phyloP scores from a whole-genome alignment of 192 early-diverging fungal species.

The Linnemannia exigua region DNA sequence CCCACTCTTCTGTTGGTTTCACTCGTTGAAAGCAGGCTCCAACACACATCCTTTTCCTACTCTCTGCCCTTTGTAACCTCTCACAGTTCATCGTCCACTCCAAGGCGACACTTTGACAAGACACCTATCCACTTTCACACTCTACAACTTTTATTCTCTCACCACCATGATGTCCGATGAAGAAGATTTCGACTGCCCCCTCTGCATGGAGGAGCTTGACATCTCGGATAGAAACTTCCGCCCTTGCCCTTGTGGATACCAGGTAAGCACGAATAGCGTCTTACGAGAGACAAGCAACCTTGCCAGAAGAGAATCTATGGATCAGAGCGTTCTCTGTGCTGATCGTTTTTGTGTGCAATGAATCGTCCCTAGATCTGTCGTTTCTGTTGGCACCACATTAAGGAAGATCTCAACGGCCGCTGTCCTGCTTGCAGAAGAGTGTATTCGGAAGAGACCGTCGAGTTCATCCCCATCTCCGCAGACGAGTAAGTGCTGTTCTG shows the following conservation, averaged over 20 bases:
- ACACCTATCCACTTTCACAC: not conserved
- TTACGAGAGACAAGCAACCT: not conserved
- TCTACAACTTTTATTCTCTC: not conserved
- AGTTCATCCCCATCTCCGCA: slow-evolving; percentile 89
- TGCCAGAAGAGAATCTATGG: not conserved
- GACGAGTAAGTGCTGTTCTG: slow-evolving; percentile 83
- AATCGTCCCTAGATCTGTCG: slow-evolving; percentile 88
- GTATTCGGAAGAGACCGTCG: slow-evolving; percentile 91
- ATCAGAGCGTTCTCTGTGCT: not conserved
- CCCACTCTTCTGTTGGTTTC: not conserved
- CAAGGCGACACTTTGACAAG: not conserved
- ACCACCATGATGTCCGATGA: slow-evolving; percentile 71
- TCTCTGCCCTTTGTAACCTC: not conserved
- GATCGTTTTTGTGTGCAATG: not conserved
- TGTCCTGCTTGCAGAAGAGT: slow-evolving; percentile 96
- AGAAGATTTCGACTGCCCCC: slow-evolving; percentile 97
- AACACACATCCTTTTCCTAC: not conserved
- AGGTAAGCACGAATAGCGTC: slow-evolving; percentile 68
- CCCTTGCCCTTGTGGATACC: slow-evolving; percentile 98
- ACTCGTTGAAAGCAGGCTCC: not conserved
- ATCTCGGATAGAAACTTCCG: slow-evolving; percentile 96
- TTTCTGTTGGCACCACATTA: slow-evolving; percentile 99
- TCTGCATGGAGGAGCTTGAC: slow-evolving; percentile 99
- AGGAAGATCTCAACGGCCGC: slow-evolving; percentile 90
- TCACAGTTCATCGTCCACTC: not conserved